Percentiles rank a stretch among this genome's conserved stretches.
These are phyloP conservation scores for Penicillium freii DNA, from an alignment of 2,329 filamentous ascomycete species.

Conservation along the genomic window DNA sequence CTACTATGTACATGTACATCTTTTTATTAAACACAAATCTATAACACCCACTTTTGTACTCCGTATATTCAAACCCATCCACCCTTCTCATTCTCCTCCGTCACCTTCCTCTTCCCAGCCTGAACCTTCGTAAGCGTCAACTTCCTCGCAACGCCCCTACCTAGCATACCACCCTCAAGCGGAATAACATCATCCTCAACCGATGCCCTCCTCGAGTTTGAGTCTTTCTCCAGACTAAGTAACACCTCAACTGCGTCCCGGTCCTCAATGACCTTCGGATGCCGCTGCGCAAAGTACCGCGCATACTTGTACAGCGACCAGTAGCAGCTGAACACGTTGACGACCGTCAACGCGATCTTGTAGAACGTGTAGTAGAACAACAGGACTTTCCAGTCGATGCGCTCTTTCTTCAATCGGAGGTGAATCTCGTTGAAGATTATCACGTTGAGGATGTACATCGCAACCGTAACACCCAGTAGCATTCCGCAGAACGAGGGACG, in stretches of 20 bases:
- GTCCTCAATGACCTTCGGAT: constrained; percentile 51
- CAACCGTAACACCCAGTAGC: constrained; percentile 38
- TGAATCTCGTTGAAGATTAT: no score
- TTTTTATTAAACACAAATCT: neutral
- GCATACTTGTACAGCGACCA: constrained; percentile 48
- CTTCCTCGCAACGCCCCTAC: constrained; percentile 8
- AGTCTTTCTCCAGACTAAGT: constrained; percentile 24
- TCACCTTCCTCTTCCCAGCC: constrained; percentile 2
- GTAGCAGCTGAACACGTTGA: neutral
- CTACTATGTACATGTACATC: neutral
- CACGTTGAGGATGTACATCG: constrained; percentile 44
- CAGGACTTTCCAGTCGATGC: no score
- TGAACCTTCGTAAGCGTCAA: constrained; percentile 19
- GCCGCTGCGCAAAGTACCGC: constrained; percentile 47
- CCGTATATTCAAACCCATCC: neutral
- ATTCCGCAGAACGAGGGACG: constrained; percentile 43
- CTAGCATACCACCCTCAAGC: neutral
- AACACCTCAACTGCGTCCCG: constrained; percentile 41
- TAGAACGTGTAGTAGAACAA: no score
- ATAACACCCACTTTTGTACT: neutral
- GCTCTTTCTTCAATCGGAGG: no score
- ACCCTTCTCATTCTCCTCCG: neutral
- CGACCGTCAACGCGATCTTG: no score
- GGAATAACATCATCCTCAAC: constrained; percentile 4
- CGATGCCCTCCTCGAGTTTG: neutral